Evolutionary conservation across 2,329 filamentous ascomycete genomes (phyloP).

Genomic region (Trichoderma brevicompactum): DNA sequence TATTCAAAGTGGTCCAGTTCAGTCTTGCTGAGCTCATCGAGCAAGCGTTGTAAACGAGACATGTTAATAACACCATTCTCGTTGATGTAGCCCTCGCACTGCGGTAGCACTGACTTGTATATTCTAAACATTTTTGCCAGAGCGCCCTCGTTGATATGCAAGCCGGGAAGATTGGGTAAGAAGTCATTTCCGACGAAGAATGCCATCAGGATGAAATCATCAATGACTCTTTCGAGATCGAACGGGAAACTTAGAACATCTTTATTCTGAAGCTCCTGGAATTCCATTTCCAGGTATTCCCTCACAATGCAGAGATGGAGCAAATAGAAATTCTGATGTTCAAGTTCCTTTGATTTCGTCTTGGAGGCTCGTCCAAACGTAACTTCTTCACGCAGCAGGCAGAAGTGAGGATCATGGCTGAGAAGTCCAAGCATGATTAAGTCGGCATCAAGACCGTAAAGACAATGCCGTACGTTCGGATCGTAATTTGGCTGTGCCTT

Average conservation of each 20-base stretch:
- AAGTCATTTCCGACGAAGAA: constrained; percentile 99
- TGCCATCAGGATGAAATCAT: constrained; percentile 99
- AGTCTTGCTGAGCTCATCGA: constrained; percentile 84
- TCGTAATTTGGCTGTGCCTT: constrained; percentile 95
- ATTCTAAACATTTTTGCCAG: constrained; percentile 96
- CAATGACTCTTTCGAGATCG: constrained; percentile 94
- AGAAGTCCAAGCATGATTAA: constrained; percentile 97
- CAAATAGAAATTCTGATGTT: constrained; percentile 98
- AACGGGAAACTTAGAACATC: constrained; percentile 76
- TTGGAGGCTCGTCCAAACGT: constrained; percentile 90
- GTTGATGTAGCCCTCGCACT: constrained; percentile 93
- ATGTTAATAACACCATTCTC: constrained; percentile 92
- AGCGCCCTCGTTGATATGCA: constrained; percentile 98
- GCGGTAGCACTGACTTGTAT: constrained; percentile 88
- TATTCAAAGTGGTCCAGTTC: constrained; percentile 92
- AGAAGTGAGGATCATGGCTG: constrained; percentile 98
- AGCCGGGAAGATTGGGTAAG: constrained; percentile 89
- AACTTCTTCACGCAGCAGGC: constrained; percentile 93
- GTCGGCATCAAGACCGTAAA: constrained; percentile 97
- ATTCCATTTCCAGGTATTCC: constrained; percentile 95
- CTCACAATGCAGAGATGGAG: constrained; percentile 97
- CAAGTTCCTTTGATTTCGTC: constrained; percentile 90
- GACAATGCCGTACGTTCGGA: constrained; percentile 90
- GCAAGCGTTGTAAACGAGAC: constrained; percentile 72
- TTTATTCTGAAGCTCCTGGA: constrained; percentile 83